These are phyloP conservation scores for Chaetomium globosum DNA, from an alignment of 2,329 filamentous ascomycete genomes.

Conservation along the genomic window DNA sequence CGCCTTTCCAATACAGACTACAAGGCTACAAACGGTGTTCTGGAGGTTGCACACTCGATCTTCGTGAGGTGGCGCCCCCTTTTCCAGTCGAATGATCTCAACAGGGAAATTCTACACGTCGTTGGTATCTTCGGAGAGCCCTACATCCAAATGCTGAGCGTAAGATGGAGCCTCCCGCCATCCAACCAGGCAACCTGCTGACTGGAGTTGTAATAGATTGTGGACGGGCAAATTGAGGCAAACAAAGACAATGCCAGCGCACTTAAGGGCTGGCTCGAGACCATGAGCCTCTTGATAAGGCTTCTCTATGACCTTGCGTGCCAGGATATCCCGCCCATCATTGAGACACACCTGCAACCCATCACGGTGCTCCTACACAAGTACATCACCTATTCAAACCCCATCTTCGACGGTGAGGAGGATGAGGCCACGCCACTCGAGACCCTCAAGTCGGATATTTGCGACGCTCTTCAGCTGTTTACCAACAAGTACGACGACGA, in stretches of 20 bases:
- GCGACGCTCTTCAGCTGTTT: slow-evolving; percentile 85
- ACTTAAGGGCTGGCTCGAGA: slow-evolving; percentile 78
- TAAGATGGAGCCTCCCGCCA: slow-evolving; percentile 44
- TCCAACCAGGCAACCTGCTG: slow-evolving; percentile 4
- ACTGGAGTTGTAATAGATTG: slow-evolving; percentile 52
- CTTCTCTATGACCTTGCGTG: slow-evolving; percentile 96
- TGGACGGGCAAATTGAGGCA: slow-evolving; percentile 71
- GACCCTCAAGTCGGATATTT: slow-evolving; percentile 88
- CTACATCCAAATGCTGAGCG: slow-evolving; percentile 77
- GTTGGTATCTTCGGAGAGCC: slow-evolving; percentile 79
- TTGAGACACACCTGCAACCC: slow-evolving; percentile 81
- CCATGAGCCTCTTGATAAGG: slow-evolving; percentile 85
- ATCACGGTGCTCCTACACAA: slow-evolving; percentile 85
- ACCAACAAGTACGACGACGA: slow-evolving; percentile 95
- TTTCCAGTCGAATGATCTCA: slow-evolving; percentile 89
- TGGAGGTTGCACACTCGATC: slow-evolving; percentile 97
- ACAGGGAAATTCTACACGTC: slow-evolving; percentile 95
- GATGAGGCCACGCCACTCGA: slow-evolving; percentile 90
- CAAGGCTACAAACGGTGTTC: slow-evolving; percentile 85
- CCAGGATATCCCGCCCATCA: slow-evolving; percentile 91
- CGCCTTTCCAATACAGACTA: slow-evolving; percentile 80
- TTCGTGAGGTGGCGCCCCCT: slow-evolving; percentile 95
- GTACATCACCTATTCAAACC: slow-evolving; percentile 87
- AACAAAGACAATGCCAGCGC: slow-evolving; percentile 74
- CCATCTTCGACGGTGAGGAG: slow-evolving; percentile 79